These are phyloP conservation scores for Diversispora eburnea DNA, from an alignment of 192 early-diverging fungal genomes.

Conservation along the genomic window DNA sequence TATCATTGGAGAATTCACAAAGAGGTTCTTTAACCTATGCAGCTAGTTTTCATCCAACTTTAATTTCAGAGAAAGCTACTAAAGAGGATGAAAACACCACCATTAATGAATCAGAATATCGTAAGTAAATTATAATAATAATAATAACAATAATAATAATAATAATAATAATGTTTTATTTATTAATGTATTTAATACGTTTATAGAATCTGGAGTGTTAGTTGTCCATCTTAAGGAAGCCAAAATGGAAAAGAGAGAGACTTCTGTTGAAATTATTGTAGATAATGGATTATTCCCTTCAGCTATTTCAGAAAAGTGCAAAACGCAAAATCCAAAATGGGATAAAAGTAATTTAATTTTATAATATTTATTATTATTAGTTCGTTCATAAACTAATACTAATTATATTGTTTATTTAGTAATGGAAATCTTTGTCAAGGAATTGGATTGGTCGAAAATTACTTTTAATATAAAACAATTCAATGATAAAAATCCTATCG, in stretches of 20 bases:
- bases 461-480: slow-evolving; percentile 39
- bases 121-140: neutral
- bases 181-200: neutral
- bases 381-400: neutral
- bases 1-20: neutral
- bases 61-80: neutral
- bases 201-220: slow-evolving; percentile 23
- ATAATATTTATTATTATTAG: neutral
- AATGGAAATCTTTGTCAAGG: slow-evolving; percentile 50
- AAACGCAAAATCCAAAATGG: neutral
- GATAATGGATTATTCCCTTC: slow-evolving; percentile 16
- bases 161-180: neutral
- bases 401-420: neutral
- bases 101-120: neutral
- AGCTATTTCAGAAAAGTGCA: neutral
- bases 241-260: slow-evolving; percentile 7
- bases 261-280: neutral
- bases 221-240: slow-evolving; percentile 16
- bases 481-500: slow-evolving; percentile 20
- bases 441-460: slow-evolving; percentile 56
- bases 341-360: slow-evolving; percentile 20
- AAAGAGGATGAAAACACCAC: neutral
- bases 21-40: slow-evolving; percentile 8
- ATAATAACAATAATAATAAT: neutral
- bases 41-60: slow-evolving; percentile 21